phyloP scores from a whole-genome alignment of 176 grass and related monocot species.

The Metroxylon sagu region DNA sequence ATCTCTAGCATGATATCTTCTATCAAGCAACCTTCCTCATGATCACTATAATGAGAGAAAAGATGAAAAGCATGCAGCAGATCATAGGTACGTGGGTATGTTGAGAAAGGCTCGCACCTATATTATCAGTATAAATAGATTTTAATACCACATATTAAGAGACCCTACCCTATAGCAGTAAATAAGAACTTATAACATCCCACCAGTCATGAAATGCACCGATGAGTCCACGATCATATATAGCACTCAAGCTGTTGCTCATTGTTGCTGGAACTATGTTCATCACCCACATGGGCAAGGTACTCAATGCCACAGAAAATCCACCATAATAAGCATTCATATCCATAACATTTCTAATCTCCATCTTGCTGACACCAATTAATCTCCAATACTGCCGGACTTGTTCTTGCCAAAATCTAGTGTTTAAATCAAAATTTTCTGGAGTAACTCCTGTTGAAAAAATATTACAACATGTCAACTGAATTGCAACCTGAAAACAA shows the following conservation, averaged over 20 bases:
- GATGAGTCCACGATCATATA: conserved; percentile 77
- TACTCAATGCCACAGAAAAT: conserved; percentile 70
- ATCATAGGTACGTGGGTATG: conserved; percentile 92
- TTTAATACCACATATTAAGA: conserved; percentile 15
- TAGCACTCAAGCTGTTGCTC: conserved; percentile 50
- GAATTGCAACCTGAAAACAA: too few relatives aligned
- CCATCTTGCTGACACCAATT: conserved; percentile 46
- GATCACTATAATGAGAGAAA: conserved; percentile 66
- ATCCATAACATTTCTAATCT: conserved; percentile 86
- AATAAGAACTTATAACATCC: conserved; percentile 15
- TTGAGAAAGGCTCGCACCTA: conserved; percentile 97
- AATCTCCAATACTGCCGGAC: conserved; percentile 71
- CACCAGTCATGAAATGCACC: conserved; percentile 97
- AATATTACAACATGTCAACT: conserved; percentile 20
- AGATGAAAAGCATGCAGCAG: conserved; percentile 72
- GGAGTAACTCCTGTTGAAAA: conserved; percentile 55
- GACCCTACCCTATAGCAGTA: background rate
- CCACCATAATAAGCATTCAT: conserved; percentile 93
- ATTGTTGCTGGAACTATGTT: conserved; percentile 77
- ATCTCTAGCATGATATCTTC: conserved; percentile 96
- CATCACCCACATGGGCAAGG: conserved; percentile 78
- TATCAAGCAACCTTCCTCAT: conserved; percentile 51
- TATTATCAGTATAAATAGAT: conserved; percentile 19
- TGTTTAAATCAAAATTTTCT: conserved; percentile 50
- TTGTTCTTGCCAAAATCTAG: conserved; percentile 72